Base-by-base conservation (phyloP, 2,329 filamentous ascomycete species). In the Cryphonectria radicalis region DNA sequence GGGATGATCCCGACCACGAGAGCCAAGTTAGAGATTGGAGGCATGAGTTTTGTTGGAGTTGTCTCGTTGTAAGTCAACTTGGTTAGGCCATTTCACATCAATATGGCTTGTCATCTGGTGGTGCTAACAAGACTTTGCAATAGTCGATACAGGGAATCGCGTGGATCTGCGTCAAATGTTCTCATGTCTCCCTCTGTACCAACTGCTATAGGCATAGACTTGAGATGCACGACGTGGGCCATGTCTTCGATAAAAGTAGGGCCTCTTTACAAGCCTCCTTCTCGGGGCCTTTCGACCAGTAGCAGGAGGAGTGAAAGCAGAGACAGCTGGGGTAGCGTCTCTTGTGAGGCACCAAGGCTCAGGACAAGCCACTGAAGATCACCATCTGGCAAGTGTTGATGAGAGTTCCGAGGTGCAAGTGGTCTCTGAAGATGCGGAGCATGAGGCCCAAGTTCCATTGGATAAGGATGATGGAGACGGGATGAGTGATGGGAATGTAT, bases 31-130 rank as follows among this genome's bases (percentile, higher is more conserved):
- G 50, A 4, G 7, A 55, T 8, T 13, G 50, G 2, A 5, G 0
- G 4, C 1, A n/a, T 32, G 32, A 32, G 4, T 4, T 11, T 25
- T 55, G 50, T 55, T 55, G 1, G 22, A 25, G 50, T 14, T 55
- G 50, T 14, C 10, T 25, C 13, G 50, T 3, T 10, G 50, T 55
- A 55, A 78, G 43, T 50, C 7, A 22, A 5, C 5, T 22, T 22
- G 43, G 19, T 5, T 50, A 17, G 14, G 4, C 42, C 19, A 22
- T 22, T 5, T 5, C 5, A 22, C 22, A 8, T 19, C 17, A 50
- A 50, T 8, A 50, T 50, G 19, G 43, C 17, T 50, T 22, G 43
- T 50, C 3, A 50, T 50, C 17, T 50, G 7, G 19, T 22, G 5
- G 5, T 19, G 5, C 43, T 22, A 6, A 50, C 43, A 50, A 50